A percentile compares a stretch with the other conserved stretches of the same genome.
Evolutionary conservation across 2,329 filamentous ascomycete species (phyloP).

Genomic region (Sporothrix brunneoviolacea): DNA sequence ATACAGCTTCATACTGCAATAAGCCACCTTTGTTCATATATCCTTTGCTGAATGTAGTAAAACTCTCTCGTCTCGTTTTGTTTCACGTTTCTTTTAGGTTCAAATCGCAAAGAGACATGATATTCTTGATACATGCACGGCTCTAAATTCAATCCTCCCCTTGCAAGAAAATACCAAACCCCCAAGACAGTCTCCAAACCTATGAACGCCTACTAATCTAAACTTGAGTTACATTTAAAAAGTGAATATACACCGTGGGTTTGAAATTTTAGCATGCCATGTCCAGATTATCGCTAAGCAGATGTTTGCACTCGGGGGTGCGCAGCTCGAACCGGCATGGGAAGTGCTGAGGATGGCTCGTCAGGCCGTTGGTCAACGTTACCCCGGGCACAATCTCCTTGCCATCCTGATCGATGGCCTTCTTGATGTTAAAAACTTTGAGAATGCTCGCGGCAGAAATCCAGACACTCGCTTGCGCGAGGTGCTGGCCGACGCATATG

Average conservation of each 20-base stretch:
- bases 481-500: slow-evolving; percentile 37
- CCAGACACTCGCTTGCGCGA: slow-evolving; percentile 36
- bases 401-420: slow-evolving; percentile 19
- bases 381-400: slow-evolving; percentile 9
- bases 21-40: no score
- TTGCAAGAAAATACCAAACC: no score
- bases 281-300: neutral
- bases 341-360: slow-evolving; percentile 15
- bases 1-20: no score
- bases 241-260: no score
- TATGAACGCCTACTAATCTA: no score
- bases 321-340: slow-evolving; percentile 8
- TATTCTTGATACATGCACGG: neutral
- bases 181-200: no score
- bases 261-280: no score
- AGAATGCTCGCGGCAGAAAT: slow-evolving; percentile 33
- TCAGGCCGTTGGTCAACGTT: slow-evolving; percentile 16
- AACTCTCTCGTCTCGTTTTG: no score
- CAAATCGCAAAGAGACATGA: neutral
- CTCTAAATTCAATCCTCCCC: no score
- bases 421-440: slow-evolving; percentile 29
- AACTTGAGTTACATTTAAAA: no score
- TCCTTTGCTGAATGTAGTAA: no score
- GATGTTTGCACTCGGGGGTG: neutral
- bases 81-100: no score